phyloP scores from a whole-genome alignment of 148 eudicot genomes.

The Heliamphora exappendiculata region DNA sequence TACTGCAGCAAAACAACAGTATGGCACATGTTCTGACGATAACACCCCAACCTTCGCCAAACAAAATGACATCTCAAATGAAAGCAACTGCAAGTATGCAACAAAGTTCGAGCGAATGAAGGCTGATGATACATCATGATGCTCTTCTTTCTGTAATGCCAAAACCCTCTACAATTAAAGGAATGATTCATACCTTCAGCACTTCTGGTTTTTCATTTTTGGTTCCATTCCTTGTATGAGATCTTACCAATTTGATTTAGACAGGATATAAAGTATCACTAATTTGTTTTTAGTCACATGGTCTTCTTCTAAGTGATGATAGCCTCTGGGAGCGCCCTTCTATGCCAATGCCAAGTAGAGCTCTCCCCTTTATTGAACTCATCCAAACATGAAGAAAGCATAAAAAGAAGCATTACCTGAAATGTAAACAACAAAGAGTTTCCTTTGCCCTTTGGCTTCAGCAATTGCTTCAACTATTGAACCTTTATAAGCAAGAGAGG shows the following conservation, averaged over 20 bases:
- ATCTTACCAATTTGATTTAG: background rate
- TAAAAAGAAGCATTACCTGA: constrained; percentile 29
- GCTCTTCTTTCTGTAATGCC: background rate
- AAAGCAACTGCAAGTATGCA: background rate
- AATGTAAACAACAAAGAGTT: constrained; percentile 49
- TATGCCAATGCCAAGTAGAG: too few species aligned
- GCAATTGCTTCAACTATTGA: constrained; percentile 45
- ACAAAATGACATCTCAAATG: background rate
- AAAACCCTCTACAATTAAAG: background rate
- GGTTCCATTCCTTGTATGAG: background rate
- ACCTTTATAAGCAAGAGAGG: constrained; percentile 45
- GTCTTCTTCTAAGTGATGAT: background rate
- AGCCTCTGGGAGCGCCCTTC: background rate
- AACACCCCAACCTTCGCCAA: background rate
- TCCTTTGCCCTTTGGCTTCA: constrained; percentile 54
- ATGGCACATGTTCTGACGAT: too few species aligned
- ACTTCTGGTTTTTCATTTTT: background rate
- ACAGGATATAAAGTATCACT: background rate
- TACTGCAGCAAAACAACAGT: background rate
- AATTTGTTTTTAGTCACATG: background rate
- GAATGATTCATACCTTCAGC: background rate
- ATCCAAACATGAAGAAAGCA: background rate
- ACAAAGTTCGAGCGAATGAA: background rate
- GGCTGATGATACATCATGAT: background rate
- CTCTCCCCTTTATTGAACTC: background rate